phyloP scores from a whole-genome alignment of 768 basidiomycete genomes.

The Mycena belliarum region DNA sequence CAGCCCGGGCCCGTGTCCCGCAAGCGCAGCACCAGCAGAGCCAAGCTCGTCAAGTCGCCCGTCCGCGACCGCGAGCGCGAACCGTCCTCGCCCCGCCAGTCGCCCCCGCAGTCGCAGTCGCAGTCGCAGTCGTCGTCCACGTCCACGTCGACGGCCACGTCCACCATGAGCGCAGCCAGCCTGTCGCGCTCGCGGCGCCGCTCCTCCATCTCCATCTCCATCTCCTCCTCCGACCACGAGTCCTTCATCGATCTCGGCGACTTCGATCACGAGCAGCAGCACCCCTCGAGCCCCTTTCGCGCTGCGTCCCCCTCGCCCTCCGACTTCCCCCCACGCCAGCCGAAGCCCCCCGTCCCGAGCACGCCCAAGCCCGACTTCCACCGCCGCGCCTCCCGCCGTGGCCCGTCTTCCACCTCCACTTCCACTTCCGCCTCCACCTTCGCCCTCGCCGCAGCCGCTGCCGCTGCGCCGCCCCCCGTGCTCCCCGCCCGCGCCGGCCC shows the following conservation, averaged over 20 bases:
- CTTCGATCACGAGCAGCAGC: conserved; percentile 4
- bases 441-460: background rate
- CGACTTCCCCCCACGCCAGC: conserved; percentile 27
- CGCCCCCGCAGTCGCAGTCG: too few relatives aligned
- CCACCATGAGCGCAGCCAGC: background rate
- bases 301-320: conserved; percentile 24
- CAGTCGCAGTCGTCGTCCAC: too few relatives aligned
- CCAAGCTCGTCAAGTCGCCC: conserved; percentile 15
- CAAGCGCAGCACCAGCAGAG: conserved; percentile 8
- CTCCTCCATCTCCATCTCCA: conserved; percentile 29
- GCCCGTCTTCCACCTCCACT: too few relatives aligned
- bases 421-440: too few relatives aligned
- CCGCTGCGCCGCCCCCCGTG: background rate
- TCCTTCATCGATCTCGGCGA: conserved; percentile 23
- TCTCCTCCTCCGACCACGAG: conserved; percentile 17
- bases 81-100: too few relatives aligned
- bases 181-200: background rate
- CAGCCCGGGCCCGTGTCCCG: background rate
- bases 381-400: background rate
- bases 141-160: too few relatives aligned
- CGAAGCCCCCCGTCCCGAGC: conserved; percentile 50
- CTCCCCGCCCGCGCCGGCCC: conserved; percentile 14
- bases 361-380: conserved; percentile 48
- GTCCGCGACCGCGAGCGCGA: too few relatives aligned
- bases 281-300: conserved; percentile 13